These are phyloP conservation scores for Talaromyces adpressus DNA, from an alignment of 495 filamentous ascomycete genomes.

Conservation along the genomic window DNA sequence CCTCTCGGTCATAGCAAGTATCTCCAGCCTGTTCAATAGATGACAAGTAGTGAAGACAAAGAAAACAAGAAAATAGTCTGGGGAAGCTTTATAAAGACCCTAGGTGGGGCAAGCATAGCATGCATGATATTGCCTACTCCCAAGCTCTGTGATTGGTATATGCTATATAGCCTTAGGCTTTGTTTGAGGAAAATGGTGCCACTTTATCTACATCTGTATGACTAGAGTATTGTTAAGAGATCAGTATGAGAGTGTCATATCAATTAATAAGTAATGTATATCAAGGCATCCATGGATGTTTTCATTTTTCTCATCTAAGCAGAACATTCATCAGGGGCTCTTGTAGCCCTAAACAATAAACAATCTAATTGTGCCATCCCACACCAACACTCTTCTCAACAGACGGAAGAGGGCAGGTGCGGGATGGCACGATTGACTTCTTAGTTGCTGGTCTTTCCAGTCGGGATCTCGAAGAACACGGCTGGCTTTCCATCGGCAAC, in stretches of 20 bases:
- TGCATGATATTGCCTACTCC: background rate
- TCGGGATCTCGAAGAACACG: slow-evolving; percentile 76
- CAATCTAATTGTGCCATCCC: too few species aligned
- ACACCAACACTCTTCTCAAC: too few species aligned
- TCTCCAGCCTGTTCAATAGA: background rate
- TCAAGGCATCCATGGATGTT: background rate
- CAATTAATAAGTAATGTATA: background rate
- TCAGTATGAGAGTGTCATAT: background rate
- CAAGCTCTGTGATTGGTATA: slow-evolving; percentile 1
- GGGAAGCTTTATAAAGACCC: background rate
- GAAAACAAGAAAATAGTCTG: background rate
- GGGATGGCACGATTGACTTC: background rate
- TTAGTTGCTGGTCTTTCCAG: slow-evolving; percentile 44
- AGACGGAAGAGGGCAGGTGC: too few species aligned
- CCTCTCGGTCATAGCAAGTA: background rate
- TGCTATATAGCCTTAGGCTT: background rate
- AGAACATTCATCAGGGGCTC: background rate
- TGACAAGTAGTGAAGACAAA: background rate
- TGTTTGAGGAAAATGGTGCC: background rate
- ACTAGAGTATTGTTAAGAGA: background rate
- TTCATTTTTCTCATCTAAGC: background rate
- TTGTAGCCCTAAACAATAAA: background rate
- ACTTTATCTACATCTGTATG: background rate
- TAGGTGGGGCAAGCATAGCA: background rate
- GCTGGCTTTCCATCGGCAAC: slow-evolving; percentile 52